Evolutionary conservation across 768 basidiomycete genomes (phyloP).

Genomic region (Naematelia aurantialba): DNA sequence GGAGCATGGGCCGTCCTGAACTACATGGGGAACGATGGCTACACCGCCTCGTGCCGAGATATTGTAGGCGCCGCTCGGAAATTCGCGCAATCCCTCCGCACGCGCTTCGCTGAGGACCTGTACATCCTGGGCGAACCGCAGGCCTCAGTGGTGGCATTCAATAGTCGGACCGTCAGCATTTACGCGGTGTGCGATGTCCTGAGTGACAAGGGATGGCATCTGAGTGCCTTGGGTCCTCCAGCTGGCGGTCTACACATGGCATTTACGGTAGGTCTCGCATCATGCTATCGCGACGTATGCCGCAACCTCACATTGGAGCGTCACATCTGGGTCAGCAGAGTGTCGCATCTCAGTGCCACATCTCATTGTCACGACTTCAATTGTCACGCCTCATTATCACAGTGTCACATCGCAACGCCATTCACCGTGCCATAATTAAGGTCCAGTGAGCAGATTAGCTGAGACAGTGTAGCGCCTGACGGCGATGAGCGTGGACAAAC

Average conservation of each 20-base stretch:
- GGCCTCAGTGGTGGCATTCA: constrained; percentile 87
- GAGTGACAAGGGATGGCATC: constrained; percentile 81
- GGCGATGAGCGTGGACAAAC: constrained; percentile 67
- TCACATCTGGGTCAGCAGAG: too few relatives aligned
- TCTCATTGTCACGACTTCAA: too few relatives aligned
- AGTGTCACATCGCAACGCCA: neutral
- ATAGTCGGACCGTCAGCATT: constrained; percentile 63
- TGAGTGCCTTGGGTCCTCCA: constrained; percentile 78
- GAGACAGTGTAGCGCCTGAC: constrained; percentile 63
- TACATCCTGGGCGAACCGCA: constrained; percentile 85
- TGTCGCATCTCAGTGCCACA: too few relatives aligned
- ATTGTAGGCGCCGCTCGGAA: constrained; percentile 72
- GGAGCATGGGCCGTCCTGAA: constrained; percentile 97
- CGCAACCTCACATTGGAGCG: too few relatives aligned
- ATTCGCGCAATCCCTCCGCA: constrained; percentile 62
- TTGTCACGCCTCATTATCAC: too few relatives aligned
- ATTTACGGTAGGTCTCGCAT: constrained; percentile 65
- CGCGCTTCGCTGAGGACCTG: constrained; percentile 58
- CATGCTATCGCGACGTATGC: neutral
- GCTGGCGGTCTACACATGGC: constrained; percentile 72
- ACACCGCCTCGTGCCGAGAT: constrained; percentile 73
- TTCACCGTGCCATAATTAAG: neutral
- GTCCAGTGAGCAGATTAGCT: neutral
- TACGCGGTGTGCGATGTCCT: constrained; percentile 87
- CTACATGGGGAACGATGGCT: constrained; percentile 83